phyloP scores from a whole-genome alignment of 192 early-diverging fungal genomes.

The Lunasporangiospora selenospora region DNA sequence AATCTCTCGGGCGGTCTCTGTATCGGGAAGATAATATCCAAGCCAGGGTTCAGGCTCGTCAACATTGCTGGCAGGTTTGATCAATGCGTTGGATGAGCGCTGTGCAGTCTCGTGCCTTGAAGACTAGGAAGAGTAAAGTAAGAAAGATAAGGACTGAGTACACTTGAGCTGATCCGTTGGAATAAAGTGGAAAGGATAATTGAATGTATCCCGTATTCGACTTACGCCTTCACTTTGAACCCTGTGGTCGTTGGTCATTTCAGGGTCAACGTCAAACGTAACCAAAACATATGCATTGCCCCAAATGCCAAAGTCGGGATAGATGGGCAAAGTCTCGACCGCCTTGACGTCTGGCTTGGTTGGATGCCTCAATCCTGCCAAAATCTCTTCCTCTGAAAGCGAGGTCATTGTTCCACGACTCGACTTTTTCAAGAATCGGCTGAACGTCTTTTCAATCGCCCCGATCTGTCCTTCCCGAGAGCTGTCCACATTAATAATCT shows the following conservation, averaged over 20 bases:
- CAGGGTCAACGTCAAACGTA: constrained; percentile 59
- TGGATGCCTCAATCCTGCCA: constrained; percentile 51
- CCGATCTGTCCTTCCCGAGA: constrained; percentile 51
- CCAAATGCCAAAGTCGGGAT: constrained; percentile 60
- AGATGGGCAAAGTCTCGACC: constrained; percentile 56
- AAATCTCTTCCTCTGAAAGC: constrained; percentile 23
- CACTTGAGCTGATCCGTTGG: too few relatives aligned
- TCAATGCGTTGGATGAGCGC: constrained; percentile 44
- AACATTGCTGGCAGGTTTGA: constrained; percentile 40
- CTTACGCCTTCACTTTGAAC: constrained; percentile 35
- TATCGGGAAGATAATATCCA: constrained; percentile 37
- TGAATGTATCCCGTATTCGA: too few relatives aligned
- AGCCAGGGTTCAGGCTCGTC: constrained; percentile 46
- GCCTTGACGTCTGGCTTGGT: constrained; percentile 53
- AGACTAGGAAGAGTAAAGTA: neutral
- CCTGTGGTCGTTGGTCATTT: constrained; percentile 38
- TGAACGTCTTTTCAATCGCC: constrained; percentile 56
- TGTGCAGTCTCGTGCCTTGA: constrained; percentile 28
- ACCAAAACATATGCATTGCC: constrained; percentile 58
- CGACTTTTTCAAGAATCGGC: constrained; percentile 32
- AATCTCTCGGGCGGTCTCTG: constrained; percentile 34
- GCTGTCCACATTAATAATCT: constrained; percentile 30
- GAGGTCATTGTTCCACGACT: neutral
- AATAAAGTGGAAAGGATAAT: neutral
- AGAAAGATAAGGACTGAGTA: neutral